Conservation (phyloP, 768 basidiomycete species). For the Coprinopsis marcescibilis region DNA sequence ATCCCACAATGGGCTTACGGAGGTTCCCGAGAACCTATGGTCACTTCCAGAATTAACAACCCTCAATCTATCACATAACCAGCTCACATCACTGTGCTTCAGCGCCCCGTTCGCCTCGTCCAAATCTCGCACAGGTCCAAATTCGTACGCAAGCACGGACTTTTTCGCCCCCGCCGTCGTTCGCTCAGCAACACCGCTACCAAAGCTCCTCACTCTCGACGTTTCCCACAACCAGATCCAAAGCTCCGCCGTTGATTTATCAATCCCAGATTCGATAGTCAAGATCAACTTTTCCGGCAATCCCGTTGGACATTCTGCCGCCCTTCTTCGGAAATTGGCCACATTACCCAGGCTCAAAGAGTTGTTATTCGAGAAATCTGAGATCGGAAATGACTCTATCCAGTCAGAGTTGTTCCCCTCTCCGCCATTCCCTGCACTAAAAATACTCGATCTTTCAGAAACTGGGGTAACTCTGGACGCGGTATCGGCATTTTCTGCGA, state of each 20-base stretch:
- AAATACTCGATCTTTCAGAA: slow-evolving; percentile 59
- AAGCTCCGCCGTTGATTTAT: slow-evolving; percentile 46
- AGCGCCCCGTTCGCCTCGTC: slow-evolving; percentile 45
- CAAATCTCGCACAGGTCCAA: slow-evolving; percentile 19
- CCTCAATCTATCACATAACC: slow-evolving; percentile 73
- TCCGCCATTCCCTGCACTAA: slow-evolving; percentile 44
- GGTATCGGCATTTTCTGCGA: slow-evolving; percentile 37
- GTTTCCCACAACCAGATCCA: slow-evolving; percentile 63
- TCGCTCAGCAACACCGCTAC: slow-evolving; percentile 60
- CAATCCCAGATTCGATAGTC: slow-evolving; percentile 46
- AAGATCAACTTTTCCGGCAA: slow-evolving; percentile 65
- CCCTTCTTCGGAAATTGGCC: slow-evolving; percentile 43
- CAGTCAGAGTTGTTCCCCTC: slow-evolving; percentile 33
- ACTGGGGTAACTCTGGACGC: slow-evolving; percentile 50
- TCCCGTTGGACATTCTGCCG: slow-evolving; percentile 45
- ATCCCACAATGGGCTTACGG: slow-evolving; percentile 50
- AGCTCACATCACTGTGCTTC: slow-evolving; percentile 57
- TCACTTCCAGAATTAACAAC: slow-evolving; percentile 33
- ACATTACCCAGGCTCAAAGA: slow-evolving; percentile 50
- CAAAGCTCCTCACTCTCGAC: slow-evolving; percentile 58
- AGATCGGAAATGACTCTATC: slow-evolving; percentile 58
- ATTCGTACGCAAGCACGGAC: slow-evolving; percentile 35
- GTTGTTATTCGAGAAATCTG: slow-evolving; percentile 48
- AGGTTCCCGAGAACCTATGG: slow-evolving; percentile 34
- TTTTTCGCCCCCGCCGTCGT: slow-evolving; percentile 62